Conservation (phyloP, 495 filamentous ascomycete genomes). For the Annulohypoxylon stygium region DNA sequence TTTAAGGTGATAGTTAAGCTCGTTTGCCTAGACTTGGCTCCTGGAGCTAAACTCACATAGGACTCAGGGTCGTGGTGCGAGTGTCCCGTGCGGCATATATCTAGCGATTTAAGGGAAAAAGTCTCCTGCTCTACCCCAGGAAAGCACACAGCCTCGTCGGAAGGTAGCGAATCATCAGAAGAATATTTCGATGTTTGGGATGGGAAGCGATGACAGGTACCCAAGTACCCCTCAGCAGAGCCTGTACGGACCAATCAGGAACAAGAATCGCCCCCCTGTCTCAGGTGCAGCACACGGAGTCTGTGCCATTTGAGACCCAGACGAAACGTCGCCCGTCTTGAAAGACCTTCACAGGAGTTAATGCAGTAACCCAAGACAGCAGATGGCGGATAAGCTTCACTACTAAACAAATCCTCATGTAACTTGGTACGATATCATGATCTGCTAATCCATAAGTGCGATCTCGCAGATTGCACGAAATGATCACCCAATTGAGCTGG, state of each 20-base stretch:
- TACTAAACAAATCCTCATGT: neutral
- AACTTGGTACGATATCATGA: conserved; percentile 18
- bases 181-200: conserved; percentile 27
- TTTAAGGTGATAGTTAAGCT: conserved; percentile 22
- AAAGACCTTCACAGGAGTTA: conserved; percentile 30
- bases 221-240: neutral
- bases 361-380: conserved; percentile 24
- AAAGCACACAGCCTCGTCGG: conserved; percentile 9
- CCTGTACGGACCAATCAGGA: conserved; percentile 33
- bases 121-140: conserved; percentile 20
- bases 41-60: conserved; percentile 26
- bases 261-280: neutral
- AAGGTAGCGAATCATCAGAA: conserved; percentile 24
- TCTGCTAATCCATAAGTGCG: conserved; percentile 16
- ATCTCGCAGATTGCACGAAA: conserved; percentile 8
- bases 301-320: conserved; percentile 41
- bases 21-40: conserved; percentile 18
- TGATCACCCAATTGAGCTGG: conserved; percentile 15
- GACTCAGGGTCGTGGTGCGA: conserved; percentile 19
- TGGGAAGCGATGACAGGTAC: conserved; percentile 33
- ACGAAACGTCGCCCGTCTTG: conserved; percentile 44
- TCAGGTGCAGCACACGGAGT: conserved; percentile 24
- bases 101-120: conserved; percentile 10
- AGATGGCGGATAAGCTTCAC: conserved; percentile 13
- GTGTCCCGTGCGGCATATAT: conserved; percentile 9